Conservation (phyloP, 2,329 filamentous ascomycete genomes). For the Akanthomyces dipterigenus region DNA sequence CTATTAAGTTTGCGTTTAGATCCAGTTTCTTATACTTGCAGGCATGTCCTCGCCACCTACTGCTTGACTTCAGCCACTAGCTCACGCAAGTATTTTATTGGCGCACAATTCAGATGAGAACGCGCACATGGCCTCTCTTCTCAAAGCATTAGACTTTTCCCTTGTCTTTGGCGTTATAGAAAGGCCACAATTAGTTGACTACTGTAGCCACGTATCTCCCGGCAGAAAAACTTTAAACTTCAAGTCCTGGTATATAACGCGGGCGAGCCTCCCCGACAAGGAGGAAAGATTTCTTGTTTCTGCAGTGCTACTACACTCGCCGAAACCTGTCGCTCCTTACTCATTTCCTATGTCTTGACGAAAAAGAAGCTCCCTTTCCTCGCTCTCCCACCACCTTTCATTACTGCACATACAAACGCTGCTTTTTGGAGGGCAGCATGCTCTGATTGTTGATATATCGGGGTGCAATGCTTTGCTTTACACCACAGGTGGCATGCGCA, state of each 20-base stretch:
- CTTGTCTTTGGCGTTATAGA: too few species aligned
- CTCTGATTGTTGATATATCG: neutral
- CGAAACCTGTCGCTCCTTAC: neutral
- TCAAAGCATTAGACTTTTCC: too few species aligned
- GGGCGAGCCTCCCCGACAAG: neutral
- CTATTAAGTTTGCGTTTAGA: too few species aligned
- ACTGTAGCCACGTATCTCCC: neutral
- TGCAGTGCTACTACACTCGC: slow-evolving; percentile 5
- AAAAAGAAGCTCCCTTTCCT: neutral
- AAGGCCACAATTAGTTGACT: too few species aligned
- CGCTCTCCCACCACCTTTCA: neutral
- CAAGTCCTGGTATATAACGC: neutral
- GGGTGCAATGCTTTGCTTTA: neutral
- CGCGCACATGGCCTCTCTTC: neutral
- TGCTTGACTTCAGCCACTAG: neutral
- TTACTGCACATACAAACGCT: neutral
- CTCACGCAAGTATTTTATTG: neutral
- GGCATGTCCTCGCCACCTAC: neutral
- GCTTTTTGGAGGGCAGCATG: neutral
- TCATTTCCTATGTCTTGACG: neutral
- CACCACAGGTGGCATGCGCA: neutral
- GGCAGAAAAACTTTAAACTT: too few species aligned
- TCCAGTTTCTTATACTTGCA: too few species aligned
- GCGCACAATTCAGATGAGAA: neutral
- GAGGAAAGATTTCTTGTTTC: neutral